Conservation (phyloP, 768 basidiomycete genomes). For the Rhizopogon rudus region DNA sequence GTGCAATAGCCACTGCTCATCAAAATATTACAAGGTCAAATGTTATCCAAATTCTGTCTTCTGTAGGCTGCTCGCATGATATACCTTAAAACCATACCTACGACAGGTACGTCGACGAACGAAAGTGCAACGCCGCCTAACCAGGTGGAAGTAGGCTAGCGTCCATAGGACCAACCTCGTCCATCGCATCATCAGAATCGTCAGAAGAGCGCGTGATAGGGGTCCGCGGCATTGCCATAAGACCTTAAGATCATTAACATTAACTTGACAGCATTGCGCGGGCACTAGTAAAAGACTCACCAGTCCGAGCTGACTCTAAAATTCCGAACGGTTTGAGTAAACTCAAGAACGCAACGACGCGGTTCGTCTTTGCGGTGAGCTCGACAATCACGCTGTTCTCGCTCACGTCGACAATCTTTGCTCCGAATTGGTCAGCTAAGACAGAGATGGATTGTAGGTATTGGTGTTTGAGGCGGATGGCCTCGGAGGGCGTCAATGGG, state of each 20-base stretch:
- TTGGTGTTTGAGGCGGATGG: conserved; percentile 83
- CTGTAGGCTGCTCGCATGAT: background rate
- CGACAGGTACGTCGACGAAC: background rate
- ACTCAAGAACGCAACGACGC: conserved; percentile 90
- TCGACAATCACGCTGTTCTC: conserved; percentile 95
- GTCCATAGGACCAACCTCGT: conserved; percentile 65
- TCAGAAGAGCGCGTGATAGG: conserved; percentile 63
- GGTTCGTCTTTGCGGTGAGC: conserved; percentile 84
- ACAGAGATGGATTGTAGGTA: conserved; percentile 84
- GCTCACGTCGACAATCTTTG: conserved; percentile 90
- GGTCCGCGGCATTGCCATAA: conserved; percentile 98
- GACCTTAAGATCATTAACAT: conserved; percentile 41
- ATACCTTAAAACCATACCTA: background rate
- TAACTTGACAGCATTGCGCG: conserved; percentile 2
- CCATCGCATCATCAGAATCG: conserved; percentile 51
- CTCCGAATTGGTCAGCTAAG: conserved; percentile 85
- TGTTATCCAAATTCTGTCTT: background rate
- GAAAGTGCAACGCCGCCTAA: conserved; percentile 31
- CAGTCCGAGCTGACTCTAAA: conserved; percentile 91
- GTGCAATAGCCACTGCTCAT: background rate
- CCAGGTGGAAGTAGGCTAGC: conserved; percentile 93
- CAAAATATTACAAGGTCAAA: background rate
- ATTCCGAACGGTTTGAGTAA: conserved; percentile 93
- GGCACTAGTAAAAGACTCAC: conserved; percentile 37
- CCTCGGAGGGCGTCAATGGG: conserved; percentile 73